Evolutionary conservation across 2,329 filamentous ascomycete species (phyloP).

Genomic region (Fusarium humuli): DNA sequence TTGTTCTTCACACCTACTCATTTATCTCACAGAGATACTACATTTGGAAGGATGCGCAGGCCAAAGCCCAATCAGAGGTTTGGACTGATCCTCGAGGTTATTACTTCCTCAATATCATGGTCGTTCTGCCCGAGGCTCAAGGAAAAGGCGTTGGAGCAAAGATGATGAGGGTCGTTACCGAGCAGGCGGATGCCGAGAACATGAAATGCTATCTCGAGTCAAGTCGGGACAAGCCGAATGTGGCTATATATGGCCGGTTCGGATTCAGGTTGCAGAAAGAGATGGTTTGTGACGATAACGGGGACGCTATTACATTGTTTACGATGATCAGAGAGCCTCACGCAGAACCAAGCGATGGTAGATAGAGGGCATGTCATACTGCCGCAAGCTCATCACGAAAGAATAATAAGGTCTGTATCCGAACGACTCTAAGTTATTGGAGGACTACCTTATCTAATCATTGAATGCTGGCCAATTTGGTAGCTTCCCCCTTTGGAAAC

Average conservation of each 20-base stretch:
- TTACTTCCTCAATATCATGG: constrained; percentile 82
- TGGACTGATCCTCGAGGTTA: constrained; percentile 76
- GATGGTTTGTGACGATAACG: constrained; percentile 74
- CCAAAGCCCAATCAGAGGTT: constrained; percentile 68
- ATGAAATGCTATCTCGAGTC: constrained; percentile 78
- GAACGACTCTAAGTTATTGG: too few species aligned
- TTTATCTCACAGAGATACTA: constrained; percentile 66
- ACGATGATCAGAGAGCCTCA: constrained; percentile 60
- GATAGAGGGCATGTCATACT: background rate
- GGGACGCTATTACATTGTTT: constrained; percentile 65
- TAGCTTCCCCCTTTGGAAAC: too few species aligned
- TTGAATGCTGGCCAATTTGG: too few species aligned
- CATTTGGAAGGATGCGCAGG: constrained; percentile 77
- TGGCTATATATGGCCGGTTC: constrained; percentile 76
- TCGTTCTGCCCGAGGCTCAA: constrained; percentile 73
- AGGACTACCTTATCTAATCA: too few species aligned
- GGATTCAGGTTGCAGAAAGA: constrained; percentile 74
- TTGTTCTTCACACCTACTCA: background rate
- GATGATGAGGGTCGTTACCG: constrained; percentile 72
- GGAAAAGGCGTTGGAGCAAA: constrained; percentile 74
- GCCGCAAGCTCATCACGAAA: too few species aligned
- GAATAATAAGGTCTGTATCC: too few species aligned
- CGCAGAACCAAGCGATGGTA: background rate
- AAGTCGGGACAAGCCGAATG: constrained; percentile 74
- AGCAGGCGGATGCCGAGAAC: constrained; percentile 71